Percentiles rank a stretch among this genome's conserved stretches.
phyloP scores from a whole-genome alignment of 129 eudicot species.

The Chrysanthemum lavandulifolium region DNA sequence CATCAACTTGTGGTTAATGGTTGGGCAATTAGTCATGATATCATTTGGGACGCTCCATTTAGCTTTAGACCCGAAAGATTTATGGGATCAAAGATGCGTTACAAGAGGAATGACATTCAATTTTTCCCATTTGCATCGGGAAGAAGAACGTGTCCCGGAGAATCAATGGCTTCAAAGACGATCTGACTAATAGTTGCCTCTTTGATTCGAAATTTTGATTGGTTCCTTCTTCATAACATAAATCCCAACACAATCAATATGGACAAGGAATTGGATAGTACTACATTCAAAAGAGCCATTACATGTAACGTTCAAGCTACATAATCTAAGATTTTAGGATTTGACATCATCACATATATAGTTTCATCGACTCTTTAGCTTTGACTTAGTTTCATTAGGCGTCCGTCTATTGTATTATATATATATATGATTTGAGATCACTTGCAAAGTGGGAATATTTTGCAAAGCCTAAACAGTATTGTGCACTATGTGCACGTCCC shows the following conservation, averaged over 20 bases:
- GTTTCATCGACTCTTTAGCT: background rate
- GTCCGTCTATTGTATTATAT: too few relatives aligned
- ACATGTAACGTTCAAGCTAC: conserved; percentile 1
- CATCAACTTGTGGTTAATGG: background rate
- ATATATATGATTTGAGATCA: too few relatives aligned
- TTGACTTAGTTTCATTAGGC: too few relatives aligned
- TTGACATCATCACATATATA: background rate
- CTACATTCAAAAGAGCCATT: conserved; percentile 15
- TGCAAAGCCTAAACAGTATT: too few relatives aligned
- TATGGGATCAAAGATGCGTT: conserved; percentile 13
- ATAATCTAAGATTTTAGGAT: background rate
- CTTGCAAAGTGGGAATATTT: too few relatives aligned
- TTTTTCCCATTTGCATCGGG: conserved; percentile 25
- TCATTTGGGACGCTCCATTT: conserved; percentile 18
- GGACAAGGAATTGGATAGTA: conserved; percentile 2
- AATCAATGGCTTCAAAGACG: conserved; percentile 21
- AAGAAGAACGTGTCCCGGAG: conserved; percentile 3
- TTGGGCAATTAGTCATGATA: conserved; percentile 47
- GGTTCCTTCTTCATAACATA: conserved; percentile 16
- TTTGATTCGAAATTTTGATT: conserved; percentile 23
- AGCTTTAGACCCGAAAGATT: conserved; percentile 17
- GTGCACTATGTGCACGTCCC: too few relatives aligned
- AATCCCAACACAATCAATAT: conserved; percentile 10
- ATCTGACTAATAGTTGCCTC: conserved; percentile 20
- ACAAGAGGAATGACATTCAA: conserved; percentile 12